Evolutionary conservation across 2,329 filamentous ascomycete species (phyloP).

Genomic region (Endothia cerciana): DNA sequence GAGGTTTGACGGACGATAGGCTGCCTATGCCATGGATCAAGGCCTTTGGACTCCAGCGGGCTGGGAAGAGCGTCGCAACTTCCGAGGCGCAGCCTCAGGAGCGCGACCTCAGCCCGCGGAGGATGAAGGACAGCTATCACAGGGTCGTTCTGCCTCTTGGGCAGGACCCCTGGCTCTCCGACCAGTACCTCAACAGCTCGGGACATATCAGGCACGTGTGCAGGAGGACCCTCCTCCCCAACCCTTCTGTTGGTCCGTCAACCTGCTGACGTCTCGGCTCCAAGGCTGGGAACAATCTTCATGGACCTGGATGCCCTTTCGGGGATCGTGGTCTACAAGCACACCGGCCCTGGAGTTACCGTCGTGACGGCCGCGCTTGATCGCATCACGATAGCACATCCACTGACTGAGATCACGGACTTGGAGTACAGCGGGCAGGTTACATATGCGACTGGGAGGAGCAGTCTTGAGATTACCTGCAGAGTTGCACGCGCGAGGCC

Average conservation of each 20-base stretch:
- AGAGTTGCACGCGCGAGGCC: conserved; percentile 71
- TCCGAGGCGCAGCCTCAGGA: conserved; percentile 38
- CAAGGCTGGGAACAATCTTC: conserved; percentile 70
- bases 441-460: conserved; percentile 72
- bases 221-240: neutral
- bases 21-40: conserved; percentile 68
- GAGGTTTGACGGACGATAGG: conserved; percentile 41
- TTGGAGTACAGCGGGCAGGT: conserved; percentile 68
- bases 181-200: conserved; percentile 76
- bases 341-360: conserved; percentile 60
- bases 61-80: conserved; percentile 39
- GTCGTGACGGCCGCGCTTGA: conserved; percentile 55
- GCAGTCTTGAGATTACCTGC: conserved; percentile 74
- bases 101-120: conserved; percentile 65
- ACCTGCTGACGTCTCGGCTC: neutral
- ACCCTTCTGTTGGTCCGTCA: neutral
- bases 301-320: conserved; percentile 82
- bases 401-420: conserved; percentile 77
- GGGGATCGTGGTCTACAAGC: conserved; percentile 72
- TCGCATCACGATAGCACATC: conserved; percentile 64
- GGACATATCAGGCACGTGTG: conserved; percentile 69
- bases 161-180: conserved; percentile 75
- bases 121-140: conserved; percentile 73
- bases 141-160: conserved; percentile 68
- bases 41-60: conserved; percentile 60